phyloP scores from a whole-genome alignment of 805 yeast species.

The Kregervanrija delftensis region DNA sequence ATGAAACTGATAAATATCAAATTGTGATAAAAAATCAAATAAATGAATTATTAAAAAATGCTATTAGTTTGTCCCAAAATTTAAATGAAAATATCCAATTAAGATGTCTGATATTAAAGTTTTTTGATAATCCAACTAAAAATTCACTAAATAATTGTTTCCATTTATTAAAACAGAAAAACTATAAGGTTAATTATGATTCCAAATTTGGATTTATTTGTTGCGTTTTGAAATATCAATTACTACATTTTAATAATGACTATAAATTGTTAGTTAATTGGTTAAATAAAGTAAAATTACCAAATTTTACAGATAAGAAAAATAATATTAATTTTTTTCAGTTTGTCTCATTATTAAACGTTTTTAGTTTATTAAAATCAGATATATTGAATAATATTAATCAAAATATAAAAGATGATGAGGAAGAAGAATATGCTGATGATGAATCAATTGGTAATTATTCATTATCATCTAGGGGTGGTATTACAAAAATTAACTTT shows the following conservation, averaged over 20 bases:
- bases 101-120: conserved; percentile 11
- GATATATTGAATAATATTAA: conserved; percentile 13
- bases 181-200: conserved; percentile 7
- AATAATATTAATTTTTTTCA: conserved; percentile 19
- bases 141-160: conserved; percentile 14
- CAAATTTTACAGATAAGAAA: conserved; percentile 19
- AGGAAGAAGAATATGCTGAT: conserved; percentile 4
- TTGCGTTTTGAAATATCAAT: conserved; percentile 20
- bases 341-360: conserved; percentile 21
- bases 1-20: conserved; percentile 1
- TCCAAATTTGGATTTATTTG: conserved; percentile 17
- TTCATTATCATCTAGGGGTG: neutral
- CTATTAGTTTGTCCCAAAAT: conserved; percentile 4
- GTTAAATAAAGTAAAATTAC: conserved; percentile 19
- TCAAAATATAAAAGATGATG: conserved; percentile 3
- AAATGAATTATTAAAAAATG: conserved; percentile 8
- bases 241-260: conserved; percentile 12
- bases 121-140: conserved; percentile 15
- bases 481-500: conserved; percentile 19
- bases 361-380: conserved; percentile 13
- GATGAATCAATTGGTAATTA: neutral
- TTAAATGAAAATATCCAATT: conserved; percentile 3
- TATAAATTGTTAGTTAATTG: conserved; percentile 13
- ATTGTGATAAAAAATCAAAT: conserved; percentile 11
- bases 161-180: conserved; percentile 4